A percentile compares a stretch with the other conserved stretches of the same genome.
Conservation (phyloP, 257 asterid species). For the Nicotiana sylvestris region DNA sequence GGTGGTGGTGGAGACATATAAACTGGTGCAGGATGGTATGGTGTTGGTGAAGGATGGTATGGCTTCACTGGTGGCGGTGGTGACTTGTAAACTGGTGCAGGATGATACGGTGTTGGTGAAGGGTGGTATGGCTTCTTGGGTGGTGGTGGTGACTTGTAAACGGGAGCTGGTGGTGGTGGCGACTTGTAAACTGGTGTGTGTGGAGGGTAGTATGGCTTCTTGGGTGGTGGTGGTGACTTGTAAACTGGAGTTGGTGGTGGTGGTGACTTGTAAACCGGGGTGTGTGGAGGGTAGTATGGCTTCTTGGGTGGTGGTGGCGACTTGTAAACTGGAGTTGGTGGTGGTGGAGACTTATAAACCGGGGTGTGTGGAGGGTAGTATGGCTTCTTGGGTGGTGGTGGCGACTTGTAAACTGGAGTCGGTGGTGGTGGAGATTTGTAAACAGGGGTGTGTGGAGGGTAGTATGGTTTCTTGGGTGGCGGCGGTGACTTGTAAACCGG, state of each 20-base stretch:
- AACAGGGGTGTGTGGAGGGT: not conserved
- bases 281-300: not conserved
- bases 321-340: not conserved
- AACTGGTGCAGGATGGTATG: not conserved
- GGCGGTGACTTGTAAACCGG: not conserved
- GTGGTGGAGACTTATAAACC: not conserved
- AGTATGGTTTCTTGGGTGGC: not conserved
- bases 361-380: not conserved
- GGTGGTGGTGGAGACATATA: not conserved
- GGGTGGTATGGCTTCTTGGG: not conserved
- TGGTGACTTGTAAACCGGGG: not conserved
- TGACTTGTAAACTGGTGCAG: not conserved
- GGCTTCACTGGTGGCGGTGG: not conserved
- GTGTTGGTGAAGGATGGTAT: constrained; percentile 7
- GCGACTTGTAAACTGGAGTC: not conserved
- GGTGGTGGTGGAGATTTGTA: not conserved
- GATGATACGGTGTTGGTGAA: not conserved
- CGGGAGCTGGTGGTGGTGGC: not conserved
- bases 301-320: not conserved
- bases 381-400: not conserved
- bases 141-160: not conserved
- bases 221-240: not conserved
- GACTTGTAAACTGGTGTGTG: not conserved
- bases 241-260: not conserved
- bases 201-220: not conserved